These are phyloP conservation scores for Starmerella sp. DNA, from an alignment of 805 yeast species.

Conservation along the genomic window DNA sequence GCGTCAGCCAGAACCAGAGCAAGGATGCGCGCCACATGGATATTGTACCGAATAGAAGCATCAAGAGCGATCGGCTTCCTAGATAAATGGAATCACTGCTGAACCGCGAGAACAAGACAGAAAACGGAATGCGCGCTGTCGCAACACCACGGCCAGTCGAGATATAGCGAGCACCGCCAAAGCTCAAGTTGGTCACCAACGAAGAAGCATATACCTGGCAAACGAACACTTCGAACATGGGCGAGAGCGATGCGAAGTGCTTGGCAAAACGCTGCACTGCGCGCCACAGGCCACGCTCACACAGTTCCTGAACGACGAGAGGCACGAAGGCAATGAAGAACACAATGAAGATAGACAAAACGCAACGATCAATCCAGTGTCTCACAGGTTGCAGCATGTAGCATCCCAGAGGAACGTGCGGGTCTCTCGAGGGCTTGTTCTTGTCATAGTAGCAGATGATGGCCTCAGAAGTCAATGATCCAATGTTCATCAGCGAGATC, in stretches of 20 bases:
- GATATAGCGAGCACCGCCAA: slow-evolving; percentile 87
- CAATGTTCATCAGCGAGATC: slow-evolving; percentile 66
- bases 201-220: slow-evolving; percentile 86
- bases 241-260: slow-evolving; percentile 75
- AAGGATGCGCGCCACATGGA: slow-evolving; percentile 92
- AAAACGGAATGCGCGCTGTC: slow-evolving; percentile 64
- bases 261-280: slow-evolving; percentile 58
- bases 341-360: slow-evolving; percentile 80
- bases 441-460: slow-evolving; percentile 56
- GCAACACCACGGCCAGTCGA: slow-evolving; percentile 95
- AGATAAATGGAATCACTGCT: slow-evolving; percentile 65
- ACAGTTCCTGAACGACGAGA: slow-evolving; percentile 69
- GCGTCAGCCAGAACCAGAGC: slow-evolving; percentile 94
- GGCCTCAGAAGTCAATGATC: slow-evolving; percentile 63
- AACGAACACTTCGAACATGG: slow-evolving; percentile 87
- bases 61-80: slow-evolving; percentile 58
- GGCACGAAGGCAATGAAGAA: slow-evolving; percentile 89
- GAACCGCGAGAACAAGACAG: slow-evolving; percentile 62
- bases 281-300: slow-evolving; percentile 74
- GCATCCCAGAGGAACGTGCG: slow-evolving; percentile 71
- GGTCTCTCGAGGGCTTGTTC: slow-evolving; percentile 59
- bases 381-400: slow-evolving; percentile 75
- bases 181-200: slow-evolving; percentile 58
- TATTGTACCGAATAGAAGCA: slow-evolving; percentile 62
- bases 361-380: slow-evolving; percentile 82